These are phyloP conservation scores for Apostasia ramifera DNA, from an alignment of 106 monocot species.

Conservation along the genomic window DNA sequence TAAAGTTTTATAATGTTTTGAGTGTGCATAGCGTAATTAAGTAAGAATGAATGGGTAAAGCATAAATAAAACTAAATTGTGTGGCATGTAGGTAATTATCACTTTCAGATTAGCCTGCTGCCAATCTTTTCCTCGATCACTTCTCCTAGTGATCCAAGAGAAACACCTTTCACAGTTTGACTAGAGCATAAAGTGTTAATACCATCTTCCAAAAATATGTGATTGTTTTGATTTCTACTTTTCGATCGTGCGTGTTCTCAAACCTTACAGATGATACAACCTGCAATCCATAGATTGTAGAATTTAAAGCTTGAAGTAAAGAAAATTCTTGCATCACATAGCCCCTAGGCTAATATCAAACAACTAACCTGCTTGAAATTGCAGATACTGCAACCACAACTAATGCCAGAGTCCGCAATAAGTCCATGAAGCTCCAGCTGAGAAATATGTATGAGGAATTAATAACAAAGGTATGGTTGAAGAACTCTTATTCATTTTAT, in stretches of 20 bases:
- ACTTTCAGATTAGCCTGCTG: neutral
- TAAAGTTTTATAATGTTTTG: too few species aligned
- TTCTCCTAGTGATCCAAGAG: slow-evolving; percentile 17
- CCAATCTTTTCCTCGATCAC: slow-evolving; percentile 21
- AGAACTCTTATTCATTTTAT: too few species aligned
- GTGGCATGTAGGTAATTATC: too few species aligned
- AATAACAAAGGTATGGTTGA: neutral
- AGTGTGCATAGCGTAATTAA: too few species aligned
- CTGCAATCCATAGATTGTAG: slow-evolving; percentile 13
- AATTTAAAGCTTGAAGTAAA: too few species aligned
- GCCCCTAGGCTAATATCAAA: neutral
- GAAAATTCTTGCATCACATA: too few species aligned
- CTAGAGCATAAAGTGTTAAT: slow-evolving; percentile 33
- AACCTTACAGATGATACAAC: slow-evolving; percentile 43
- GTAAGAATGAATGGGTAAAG: too few species aligned
- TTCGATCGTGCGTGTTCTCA: slow-evolving; percentile 48
- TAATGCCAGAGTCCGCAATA: neutral
- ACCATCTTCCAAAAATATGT: slow-evolving; percentile 51
- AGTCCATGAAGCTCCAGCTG: neutral
- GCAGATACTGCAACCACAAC: neutral
- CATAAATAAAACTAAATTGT: too few species aligned
- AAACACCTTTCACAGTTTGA: slow-evolving; percentile 23
- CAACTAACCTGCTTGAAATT: neutral
- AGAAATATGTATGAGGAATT: neutral
- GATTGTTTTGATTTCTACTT: slow-evolving; percentile 47